A percentile compares a stretch with the other conserved stretches of the same genome.
Conservation (phyloP, 2,329 filamentous ascomycete species). For the Fusarium miscanthi region DNA sequence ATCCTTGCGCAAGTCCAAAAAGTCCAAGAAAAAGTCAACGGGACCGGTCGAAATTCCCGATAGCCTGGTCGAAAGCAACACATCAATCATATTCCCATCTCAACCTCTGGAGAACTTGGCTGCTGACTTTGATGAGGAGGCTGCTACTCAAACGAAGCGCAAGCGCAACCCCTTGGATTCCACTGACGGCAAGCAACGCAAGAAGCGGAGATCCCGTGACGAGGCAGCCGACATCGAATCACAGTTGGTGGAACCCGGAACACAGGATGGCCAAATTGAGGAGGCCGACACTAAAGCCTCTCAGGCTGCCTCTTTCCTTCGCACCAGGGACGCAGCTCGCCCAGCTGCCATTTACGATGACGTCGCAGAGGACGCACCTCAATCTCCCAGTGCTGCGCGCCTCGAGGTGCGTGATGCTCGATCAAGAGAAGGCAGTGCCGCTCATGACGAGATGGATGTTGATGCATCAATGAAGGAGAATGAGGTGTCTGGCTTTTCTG, state of each 20-base stretch:
- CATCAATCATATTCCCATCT: constrained; percentile 11
- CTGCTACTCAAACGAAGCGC: constrained; percentile 44
- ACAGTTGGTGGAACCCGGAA: constrained; percentile 38
- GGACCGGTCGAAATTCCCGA: constrained; percentile 35
- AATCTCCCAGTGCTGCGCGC: constrained; percentile 46
- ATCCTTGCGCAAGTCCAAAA: constrained; percentile 41
- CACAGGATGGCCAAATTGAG: constrained; percentile 27
- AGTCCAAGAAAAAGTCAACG: constrained; percentile 43
- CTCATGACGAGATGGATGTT: constrained; percentile 42
- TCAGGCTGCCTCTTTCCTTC: constrained; percentile 27
- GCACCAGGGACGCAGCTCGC: constrained; percentile 23
- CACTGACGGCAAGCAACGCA: constrained; percentile 47
- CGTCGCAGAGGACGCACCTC: constrained; percentile 33
- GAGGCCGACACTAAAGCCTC: constrained; percentile 9
- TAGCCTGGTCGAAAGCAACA: constrained; percentile 25
- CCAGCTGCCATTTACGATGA: constrained; percentile 35
- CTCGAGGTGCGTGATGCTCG: constrained; percentile 42
- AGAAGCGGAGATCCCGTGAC: constrained; percentile 48
- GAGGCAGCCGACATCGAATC: constrained; percentile 28
- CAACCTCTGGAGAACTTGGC: constrained; percentile 18
- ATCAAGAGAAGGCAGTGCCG: constrained; percentile 44
- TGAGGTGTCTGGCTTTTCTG: constrained; percentile 14
- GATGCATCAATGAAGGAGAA: constrained; percentile 29
- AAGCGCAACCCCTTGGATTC: constrained; percentile 50
- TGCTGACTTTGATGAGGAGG: constrained; percentile 34